A percentile compares a stretch with the other conserved stretches of the same genome.
phyloP scores from a whole-genome alignment of 2,329 filamentous ascomycete species.

The Cladophialophora chaetospira region DNA sequence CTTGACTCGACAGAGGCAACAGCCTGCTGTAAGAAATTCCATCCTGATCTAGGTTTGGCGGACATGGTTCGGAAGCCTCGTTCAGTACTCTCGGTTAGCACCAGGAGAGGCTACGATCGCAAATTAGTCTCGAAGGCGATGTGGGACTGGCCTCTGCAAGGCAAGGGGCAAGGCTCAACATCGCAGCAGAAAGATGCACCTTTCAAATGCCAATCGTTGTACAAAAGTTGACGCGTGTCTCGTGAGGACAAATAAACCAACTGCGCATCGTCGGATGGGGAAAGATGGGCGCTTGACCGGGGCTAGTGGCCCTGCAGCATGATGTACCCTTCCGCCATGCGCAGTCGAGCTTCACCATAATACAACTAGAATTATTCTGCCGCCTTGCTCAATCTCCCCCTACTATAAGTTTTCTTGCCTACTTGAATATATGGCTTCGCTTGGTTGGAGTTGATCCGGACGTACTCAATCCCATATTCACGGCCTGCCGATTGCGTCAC shows the following conservation, averaged over 20 bases:
- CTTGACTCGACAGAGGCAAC: slow-evolving; percentile 92
- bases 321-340: no score
- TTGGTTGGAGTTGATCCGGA: neutral
- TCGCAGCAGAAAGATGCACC: slow-evolving; percentile 1
- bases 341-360: slow-evolving; percentile 3
- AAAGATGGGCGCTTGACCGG: slow-evolving; percentile 5
- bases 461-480: neutral
- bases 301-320: slow-evolving; percentile 1
- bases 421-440: neutral
- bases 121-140: neutral
- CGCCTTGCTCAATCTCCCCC: neutral
- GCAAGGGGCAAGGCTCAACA: neutral
- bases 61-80: slow-evolving; percentile 17
- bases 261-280: slow-evolving; percentile 5
- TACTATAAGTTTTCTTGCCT: neutral
- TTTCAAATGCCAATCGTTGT: neutral
- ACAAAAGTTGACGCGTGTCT: slow-evolving; percentile 21
- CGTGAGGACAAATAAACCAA: slow-evolving; percentile 11
- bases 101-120: no score
- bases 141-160: neutral
- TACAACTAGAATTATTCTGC: neutral
- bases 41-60: slow-evolving; percentile 59
- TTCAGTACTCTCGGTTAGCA: no score
- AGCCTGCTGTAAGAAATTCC: slow-evolving; percentile 84
- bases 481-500: neutral